These are phyloP conservation scores for Phytopythium aichiense DNA, from an alignment of 352 stramenopile genomes.

Conservation along the genomic window DNA sequence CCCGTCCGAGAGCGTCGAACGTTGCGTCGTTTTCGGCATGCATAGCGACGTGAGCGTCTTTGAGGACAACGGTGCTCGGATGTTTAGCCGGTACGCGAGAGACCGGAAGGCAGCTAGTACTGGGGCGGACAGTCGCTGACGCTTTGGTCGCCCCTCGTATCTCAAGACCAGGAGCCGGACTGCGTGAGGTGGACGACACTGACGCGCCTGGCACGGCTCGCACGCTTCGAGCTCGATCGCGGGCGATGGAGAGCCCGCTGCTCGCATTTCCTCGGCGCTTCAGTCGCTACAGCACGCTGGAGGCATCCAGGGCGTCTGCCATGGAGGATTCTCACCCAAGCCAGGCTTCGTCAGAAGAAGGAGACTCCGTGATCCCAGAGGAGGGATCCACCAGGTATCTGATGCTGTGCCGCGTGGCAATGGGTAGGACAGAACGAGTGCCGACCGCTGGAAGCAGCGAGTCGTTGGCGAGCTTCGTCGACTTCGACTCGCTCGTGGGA, in stretches of 20 bases:
- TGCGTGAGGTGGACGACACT: neutral
- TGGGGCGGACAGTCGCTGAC: neutral
- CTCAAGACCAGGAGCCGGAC: neutral
- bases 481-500: constrained; percentile 22
- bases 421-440: constrained; percentile 42
- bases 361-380: constrained; percentile 4
- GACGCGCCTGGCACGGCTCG: constrained; percentile 17
- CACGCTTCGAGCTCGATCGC: constrained; percentile 15
- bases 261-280: constrained; percentile 59
- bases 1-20: constrained; percentile 47
- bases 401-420: constrained; percentile 63
- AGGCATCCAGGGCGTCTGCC: constrained; percentile 12
- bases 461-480: neutral
- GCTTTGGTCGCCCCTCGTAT: constrained; percentile 3
- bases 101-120: neutral
- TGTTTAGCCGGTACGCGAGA: constrained; percentile 33
- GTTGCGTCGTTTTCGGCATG: constrained; percentile 63
- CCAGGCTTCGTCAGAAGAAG: neutral
- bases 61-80: constrained; percentile 12
- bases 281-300: constrained; percentile 71
- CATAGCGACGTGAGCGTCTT: constrained; percentile 9
- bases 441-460: neutral
- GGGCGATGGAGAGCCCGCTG: constrained; percentile 8
- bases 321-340: neutral
- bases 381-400: constrained; percentile 36